Conservation (phyloP, 495 filamentous ascomycete genomes). For the Aspergillus bridgeri region DNA sequence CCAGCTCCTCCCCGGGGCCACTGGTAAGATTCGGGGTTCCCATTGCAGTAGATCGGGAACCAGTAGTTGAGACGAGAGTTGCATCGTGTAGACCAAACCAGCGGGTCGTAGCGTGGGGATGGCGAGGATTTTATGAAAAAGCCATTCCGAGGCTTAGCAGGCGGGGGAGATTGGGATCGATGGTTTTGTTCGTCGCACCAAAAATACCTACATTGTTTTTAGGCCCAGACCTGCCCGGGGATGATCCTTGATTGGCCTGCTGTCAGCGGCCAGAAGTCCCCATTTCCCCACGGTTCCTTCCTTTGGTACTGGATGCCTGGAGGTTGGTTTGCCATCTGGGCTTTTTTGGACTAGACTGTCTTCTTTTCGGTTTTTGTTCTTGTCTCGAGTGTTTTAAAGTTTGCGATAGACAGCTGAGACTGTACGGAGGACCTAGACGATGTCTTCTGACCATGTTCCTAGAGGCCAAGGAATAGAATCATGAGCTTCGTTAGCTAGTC, state of each 20-base stretch:
- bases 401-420: background rate
- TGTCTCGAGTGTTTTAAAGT: background rate
- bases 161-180: background rate
- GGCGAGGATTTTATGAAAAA: background rate
- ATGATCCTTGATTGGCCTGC: background rate
- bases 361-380: no score
- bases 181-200: background rate
- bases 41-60: conserved; percentile 10
- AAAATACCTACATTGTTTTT: background rate
- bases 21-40: conserved; percentile 12
- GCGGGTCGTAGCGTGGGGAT: background rate
- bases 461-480: background rate
- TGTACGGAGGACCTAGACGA: no score
- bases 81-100: background rate
- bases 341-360: background rate
- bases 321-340: background rate
- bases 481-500: background rate
- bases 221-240: background rate
- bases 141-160: background rate
- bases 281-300: background rate
- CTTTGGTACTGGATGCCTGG: background rate
- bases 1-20: background rate
- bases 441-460: background rate
- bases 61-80: background rate
- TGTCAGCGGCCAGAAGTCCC: background rate